Percentiles rank a stretch among this genome's conserved stretches.
Evolutionary conservation across 192 early-diverging fungal genomes (phyloP).

Genomic region (Coemansia sp.): DNA sequence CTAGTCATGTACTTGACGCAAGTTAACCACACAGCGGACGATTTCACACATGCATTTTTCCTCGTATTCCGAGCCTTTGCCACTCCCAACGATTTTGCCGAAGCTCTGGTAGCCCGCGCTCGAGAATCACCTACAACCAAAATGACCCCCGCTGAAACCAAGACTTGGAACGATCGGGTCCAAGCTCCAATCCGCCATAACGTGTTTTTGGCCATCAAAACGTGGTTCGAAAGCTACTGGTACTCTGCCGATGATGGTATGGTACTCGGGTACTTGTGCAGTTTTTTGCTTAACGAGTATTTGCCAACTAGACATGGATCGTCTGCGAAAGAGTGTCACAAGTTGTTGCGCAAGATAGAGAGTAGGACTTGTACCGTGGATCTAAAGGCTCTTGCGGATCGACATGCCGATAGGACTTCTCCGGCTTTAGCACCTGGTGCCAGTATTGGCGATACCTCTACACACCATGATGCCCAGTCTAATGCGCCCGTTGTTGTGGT

Average conservation of each 20-base stretch:
- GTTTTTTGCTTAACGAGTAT: slow-evolving; percentile 42
- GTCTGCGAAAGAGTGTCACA: slow-evolving; percentile 36
- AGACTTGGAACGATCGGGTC: slow-evolving; percentile 67
- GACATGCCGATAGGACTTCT: not conserved
- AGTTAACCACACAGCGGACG: slow-evolving; percentile 50
- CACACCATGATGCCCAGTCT: not conserved
- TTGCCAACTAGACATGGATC: slow-evolving; percentile 26
- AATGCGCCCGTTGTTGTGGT: not conserved
- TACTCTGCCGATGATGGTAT: slow-evolving; percentile 58
- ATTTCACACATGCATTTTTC: slow-evolving; percentile 76
- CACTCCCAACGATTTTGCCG: slow-evolving; percentile 66
- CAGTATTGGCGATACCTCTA: not conserved
- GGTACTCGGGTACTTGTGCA: slow-evolving; percentile 31
- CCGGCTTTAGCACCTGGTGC: not conserved
- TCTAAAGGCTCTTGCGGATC: slow-evolving; percentile 10
- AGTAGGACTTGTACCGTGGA: slow-evolving; percentile 19
- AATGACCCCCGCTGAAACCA: slow-evolving; percentile 59
- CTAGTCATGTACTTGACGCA: slow-evolving; percentile 52
- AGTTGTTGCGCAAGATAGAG: slow-evolving; percentile 30
- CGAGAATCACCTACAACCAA: slow-evolving; percentile 58
- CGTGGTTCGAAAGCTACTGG: slow-evolving; percentile 82
- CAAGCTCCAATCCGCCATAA: slow-evolving; percentile 68
- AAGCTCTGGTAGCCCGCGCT: slow-evolving; percentile 70
- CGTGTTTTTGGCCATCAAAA: slow-evolving; percentile 79
- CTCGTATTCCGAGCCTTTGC: slow-evolving; percentile 88